Conservation (phyloP, 257 asterid genomes). For the Avicennia marina region DNA sequence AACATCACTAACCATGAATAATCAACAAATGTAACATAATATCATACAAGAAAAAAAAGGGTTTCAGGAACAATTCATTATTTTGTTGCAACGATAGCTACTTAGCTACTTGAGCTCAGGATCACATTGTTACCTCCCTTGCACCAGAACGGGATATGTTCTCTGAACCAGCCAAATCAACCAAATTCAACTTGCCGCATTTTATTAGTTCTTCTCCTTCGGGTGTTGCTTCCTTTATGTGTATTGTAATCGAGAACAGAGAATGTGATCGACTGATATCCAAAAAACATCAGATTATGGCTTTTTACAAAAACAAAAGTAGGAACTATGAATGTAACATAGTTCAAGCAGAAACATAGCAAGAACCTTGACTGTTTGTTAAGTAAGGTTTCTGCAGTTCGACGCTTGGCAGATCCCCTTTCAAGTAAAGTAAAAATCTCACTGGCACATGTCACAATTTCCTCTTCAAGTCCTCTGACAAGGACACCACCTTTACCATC, state of each 20-base stretch:
- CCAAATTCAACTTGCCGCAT: constrained; percentile 79
- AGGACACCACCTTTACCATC: constrained; percentile 91
- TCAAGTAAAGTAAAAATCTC: constrained; percentile 71
- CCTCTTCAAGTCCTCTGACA: constrained; percentile 79
- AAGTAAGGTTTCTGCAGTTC: constrained; percentile 77
- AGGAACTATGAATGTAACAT: not conserved
- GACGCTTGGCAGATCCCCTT: constrained; percentile 75
- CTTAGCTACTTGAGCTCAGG: too few relatives aligned
- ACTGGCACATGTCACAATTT: constrained; percentile 69
- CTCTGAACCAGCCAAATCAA: constrained; percentile 85
- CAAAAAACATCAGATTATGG: constrained; percentile 9
- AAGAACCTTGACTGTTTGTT: constrained; percentile 76
- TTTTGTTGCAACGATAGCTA: too few relatives aligned
- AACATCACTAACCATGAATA: too few relatives aligned
- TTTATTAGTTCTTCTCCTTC: constrained; percentile 86
- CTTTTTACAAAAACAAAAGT: too few relatives aligned
- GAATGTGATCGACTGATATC: constrained; percentile 77
- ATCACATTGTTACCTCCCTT: constrained; percentile 46
- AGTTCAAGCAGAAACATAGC: not conserved
- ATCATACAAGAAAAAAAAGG: too few relatives aligned
- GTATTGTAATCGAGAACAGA: constrained; percentile 77
- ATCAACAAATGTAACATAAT: too few relatives aligned
- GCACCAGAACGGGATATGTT: constrained; percentile 84
- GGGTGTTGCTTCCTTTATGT: constrained; percentile 80
- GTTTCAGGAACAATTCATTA: too few relatives aligned